phyloP scores from a whole-genome alignment of 306 rosid genomes.

The Pachyrhizus erosus region DNA sequence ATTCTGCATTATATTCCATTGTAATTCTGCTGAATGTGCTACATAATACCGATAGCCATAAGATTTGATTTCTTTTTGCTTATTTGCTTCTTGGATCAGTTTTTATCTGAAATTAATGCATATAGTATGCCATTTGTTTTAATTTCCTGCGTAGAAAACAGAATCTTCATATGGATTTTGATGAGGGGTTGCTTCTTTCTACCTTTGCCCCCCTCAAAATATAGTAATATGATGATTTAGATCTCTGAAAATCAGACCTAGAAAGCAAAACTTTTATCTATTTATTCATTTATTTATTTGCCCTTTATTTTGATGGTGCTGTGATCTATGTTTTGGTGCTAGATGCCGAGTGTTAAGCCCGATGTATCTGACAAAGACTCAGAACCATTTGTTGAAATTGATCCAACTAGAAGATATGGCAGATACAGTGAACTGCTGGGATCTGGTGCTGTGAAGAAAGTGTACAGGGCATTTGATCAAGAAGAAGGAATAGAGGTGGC shows the following conservation, averaged over 20 bases:
- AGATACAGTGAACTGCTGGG: slow-evolving; percentile 72
- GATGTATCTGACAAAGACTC: slow-evolving; percentile 58
- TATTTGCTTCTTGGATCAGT: background rate
- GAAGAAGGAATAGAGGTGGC: slow-evolving; percentile 90
- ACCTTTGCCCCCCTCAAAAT: background rate
- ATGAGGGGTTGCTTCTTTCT: background rate
- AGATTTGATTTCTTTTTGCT: background rate
- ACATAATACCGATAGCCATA: background rate
- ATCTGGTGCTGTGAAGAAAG: slow-evolving; percentile 78
- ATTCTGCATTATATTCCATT: background rate
- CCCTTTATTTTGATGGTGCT: background rate
- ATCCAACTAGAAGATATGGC: slow-evolving; percentile 75
- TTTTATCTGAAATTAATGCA: background rate
- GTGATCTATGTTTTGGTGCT: background rate
- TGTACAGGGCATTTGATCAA: slow-evolving; percentile 84
- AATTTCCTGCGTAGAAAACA: background rate
- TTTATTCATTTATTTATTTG: background rate
- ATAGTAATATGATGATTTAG: background rate
- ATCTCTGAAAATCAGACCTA: background rate
- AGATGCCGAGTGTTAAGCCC: slow-evolving; percentile 61
- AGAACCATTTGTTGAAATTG: slow-evolving; percentile 68
- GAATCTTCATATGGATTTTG: background rate
- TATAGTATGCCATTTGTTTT: background rate
- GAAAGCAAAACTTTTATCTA: background rate
- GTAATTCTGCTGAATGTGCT: background rate